Percentiles rank a stretch among this genome's conserved stretches.
Conservation (phyloP, 306 rosid species). For the Prosopis cineraria region DNA sequence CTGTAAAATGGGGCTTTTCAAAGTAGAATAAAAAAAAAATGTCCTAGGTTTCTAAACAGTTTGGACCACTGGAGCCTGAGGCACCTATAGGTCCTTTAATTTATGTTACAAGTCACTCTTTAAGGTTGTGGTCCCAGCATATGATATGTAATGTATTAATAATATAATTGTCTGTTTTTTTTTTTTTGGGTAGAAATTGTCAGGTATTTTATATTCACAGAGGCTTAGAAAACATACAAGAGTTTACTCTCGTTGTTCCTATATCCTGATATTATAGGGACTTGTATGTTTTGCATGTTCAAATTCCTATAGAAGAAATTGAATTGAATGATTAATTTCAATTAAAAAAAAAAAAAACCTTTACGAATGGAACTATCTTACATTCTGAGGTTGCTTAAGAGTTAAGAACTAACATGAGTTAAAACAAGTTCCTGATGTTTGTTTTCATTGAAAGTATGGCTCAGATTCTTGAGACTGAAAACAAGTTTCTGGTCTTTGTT, state of each 20-base stretch:
- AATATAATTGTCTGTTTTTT: neutral
- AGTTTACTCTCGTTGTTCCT: constrained; percentile 17
- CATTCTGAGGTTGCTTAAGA: neutral
- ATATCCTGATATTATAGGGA: constrained; percentile 21
- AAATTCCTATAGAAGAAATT: constrained; percentile 10
- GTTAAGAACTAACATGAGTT: neutral
- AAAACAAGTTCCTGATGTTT: neutral
- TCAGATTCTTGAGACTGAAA: neutral
- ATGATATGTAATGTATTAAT: constrained; percentile 7
- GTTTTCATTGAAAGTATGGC: neutral
- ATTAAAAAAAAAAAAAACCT: too few relatives aligned
- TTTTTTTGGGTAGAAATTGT: neutral
- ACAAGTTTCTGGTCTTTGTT: neutral
- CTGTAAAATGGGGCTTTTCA: constrained; percentile 13
- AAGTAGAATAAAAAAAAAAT: constrained; percentile 31
- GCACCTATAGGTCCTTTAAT: constrained; percentile 38
- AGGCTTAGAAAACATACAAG: constrained; percentile 27
- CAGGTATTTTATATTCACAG: constrained; percentile 29
- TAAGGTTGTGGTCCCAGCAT: constrained; percentile 42
- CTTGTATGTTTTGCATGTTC: neutral
- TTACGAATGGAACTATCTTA: constrained; percentile 17
- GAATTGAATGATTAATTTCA: constrained; percentile 25
- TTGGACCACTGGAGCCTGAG: constrained; percentile 30
- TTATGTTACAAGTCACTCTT: constrained; percentile 36
- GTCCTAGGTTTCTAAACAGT: constrained; percentile 33